Conservation (phyloP, 768 basidiomycete genomes). For the Tulasnella sp. region DNA sequence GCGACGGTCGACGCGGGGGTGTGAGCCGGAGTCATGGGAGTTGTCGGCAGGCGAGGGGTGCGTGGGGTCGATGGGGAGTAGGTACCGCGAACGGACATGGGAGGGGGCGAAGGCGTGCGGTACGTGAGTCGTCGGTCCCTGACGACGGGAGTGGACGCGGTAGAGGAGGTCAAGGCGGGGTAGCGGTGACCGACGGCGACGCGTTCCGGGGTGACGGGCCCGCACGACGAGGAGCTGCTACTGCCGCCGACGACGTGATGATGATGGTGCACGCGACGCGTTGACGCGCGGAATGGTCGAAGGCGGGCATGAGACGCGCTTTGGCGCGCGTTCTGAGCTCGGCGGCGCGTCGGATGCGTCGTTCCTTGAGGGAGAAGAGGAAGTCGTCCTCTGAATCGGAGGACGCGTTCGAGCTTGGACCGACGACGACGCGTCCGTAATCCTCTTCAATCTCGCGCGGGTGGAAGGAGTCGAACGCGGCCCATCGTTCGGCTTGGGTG, state of each 20-base stretch:
- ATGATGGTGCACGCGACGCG: conserved; percentile 24
- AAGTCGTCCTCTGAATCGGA: conserved; percentile 23
- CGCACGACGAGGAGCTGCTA: not conserved
- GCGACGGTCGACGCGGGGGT: conserved; percentile 25
- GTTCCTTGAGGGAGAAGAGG: conserved; percentile 8
- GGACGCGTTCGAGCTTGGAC: conserved; percentile 1
- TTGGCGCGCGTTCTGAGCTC: conserved; percentile 33
- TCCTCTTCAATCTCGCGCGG: conserved; percentile 15
- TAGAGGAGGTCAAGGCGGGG: not conserved
- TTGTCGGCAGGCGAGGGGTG: not conserved
- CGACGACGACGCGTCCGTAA: not conserved
- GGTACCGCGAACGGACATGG: not conserved
- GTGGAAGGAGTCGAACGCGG: conserved; percentile 32
- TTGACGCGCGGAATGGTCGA: conserved; percentile 5
- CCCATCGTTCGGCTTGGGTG: conserved; percentile 23
- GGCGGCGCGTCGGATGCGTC: conserved; percentile 7
- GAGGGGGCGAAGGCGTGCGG: conserved; percentile 26
- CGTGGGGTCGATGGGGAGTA: not conserved
- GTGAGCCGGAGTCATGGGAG: conserved; percentile 24
- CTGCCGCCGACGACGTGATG: not conserved
- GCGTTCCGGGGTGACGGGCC: not conserved
- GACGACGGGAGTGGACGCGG: not conserved
- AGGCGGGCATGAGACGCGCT: conserved; percentile 31
- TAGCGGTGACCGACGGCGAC: not conserved
- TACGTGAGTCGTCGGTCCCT: conserved; percentile 5